phyloP scores from a whole-genome alignment of 345 rosid genomes.

The Mallotus nudiflorus region DNA sequence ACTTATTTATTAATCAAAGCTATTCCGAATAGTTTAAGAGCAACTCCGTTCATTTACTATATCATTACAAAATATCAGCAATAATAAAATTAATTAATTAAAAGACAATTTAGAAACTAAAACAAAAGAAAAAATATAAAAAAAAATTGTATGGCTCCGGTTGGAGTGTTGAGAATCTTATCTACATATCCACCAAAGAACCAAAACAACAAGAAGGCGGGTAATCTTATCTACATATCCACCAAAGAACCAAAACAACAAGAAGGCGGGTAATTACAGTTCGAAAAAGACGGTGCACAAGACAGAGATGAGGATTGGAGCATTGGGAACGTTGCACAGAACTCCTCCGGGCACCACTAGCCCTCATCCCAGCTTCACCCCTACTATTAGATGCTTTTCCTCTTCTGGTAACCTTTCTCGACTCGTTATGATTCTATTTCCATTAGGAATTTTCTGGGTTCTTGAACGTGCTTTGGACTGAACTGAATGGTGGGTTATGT shows the following conservation, averaged over 20 bases:
- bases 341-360: slow-evolving; percentile 33
- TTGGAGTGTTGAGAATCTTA: slow-evolving; percentile 14
- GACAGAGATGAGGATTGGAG: slow-evolving; percentile 33
- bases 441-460: too few species aligned
- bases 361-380: slow-evolving; percentile 41
- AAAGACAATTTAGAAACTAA: not conserved
- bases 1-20: too few species aligned
- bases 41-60: too few species aligned
- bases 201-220: not conserved
- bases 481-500: not conserved
- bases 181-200: slow-evolving; percentile 8
- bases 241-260: not conserved
- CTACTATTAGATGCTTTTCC: slow-evolving; percentile 43
- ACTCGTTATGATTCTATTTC: too few species aligned
- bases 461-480: not conserved
- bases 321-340: slow-evolving; percentile 35
- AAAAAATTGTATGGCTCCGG: slow-evolving; percentile 21
- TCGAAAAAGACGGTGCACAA: not conserved
- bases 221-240: not conserved
- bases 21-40: too few species aligned
- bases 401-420: slow-evolving; percentile 42
- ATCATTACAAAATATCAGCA: too few species aligned
- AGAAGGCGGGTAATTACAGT: not conserved
- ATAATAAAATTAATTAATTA: too few species aligned
- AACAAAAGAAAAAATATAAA: not conserved